Evolutionary conservation across 2,329 filamentous ascomycete species (phyloP).

Genomic region (Saccharata proteae): DNA sequence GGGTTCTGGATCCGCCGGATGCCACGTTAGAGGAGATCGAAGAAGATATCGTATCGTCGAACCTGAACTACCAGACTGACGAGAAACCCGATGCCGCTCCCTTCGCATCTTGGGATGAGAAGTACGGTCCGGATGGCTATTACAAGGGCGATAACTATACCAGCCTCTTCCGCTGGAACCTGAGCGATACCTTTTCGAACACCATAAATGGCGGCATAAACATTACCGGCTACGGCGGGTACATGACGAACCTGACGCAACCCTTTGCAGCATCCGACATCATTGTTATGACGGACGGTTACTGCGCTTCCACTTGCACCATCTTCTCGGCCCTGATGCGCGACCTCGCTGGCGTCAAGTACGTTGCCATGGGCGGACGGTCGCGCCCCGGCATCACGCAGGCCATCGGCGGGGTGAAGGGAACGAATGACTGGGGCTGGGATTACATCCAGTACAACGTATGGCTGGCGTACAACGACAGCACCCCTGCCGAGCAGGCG

Average conservation of each 20-base stretch:
- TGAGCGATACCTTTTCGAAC: conserved; percentile 26
- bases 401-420: conserved; percentile 52
- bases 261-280: conserved; percentile 48
- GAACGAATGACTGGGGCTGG: conserved; percentile 26
- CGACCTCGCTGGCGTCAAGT: conserved; percentile 40
- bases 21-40: conserved; percentile 7
- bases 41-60: conserved; percentile 24
- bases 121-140: conserved; percentile 22
- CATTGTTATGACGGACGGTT: conserved; percentile 40
- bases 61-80: conserved; percentile 36
- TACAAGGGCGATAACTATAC: conserved; percentile 43
- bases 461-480: conserved; percentile 7
- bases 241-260: conserved; percentile 23
- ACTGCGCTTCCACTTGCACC: conserved; percentile 49
- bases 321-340: conserved; percentile 46
- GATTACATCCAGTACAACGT: conserved; percentile 19
- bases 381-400: conserved; percentile 40
- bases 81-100: conserved; percentile 33
- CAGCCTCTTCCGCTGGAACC: conserved; percentile 42
- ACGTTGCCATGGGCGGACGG: conserved; percentile 48
- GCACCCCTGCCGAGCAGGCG: conserved; percentile 15
- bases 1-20: conserved; percentile 19
- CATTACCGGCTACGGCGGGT: conserved; percentile 25
- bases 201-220: conserved; percentile 22
- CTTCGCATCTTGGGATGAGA: conserved; percentile 34